Evolutionary conservation across 2,329 filamentous ascomycete genomes (phyloP), one percentile per base, ranked within the genome.

Genomic region (Balansia obtecta): DNA sequence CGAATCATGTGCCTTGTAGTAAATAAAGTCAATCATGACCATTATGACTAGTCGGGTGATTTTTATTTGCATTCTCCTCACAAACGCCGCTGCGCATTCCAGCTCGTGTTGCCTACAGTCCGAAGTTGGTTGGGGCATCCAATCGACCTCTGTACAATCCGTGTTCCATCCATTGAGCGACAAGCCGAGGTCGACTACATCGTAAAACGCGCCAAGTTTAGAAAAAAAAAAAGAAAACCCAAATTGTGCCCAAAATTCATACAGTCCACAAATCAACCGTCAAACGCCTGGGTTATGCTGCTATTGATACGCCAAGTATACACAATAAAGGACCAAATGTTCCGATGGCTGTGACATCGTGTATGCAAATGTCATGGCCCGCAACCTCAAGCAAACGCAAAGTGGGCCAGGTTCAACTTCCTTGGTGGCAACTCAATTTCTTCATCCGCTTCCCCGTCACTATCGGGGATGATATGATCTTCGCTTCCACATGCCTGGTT

Each of bases 391-490:
- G 56, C 54, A 46, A 64, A 78, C 51, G 71, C 57, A 60, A 77
- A 80, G 32, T 65, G 69, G 7, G 75, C 73, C 46, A 80, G 62
- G 52, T 79, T 64, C 22, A 78, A 59, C 40, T 66, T 69, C 46
- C 55, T 65, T 7, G 63, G 55, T 1, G 57, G 57, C 8, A 54
- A 54, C 3, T 63, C 62, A 2, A 60, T 55, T 34, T 72, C 69
- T 10, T 62, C 60, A 7, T 72, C 71, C 16, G 68, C 67, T 50
- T 75, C 74, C 16, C 57, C 71, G 52, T 75, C 73, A 53, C 75
- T 77, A 59, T 75, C 75, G 27, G 72, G 72, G 13, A 75, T 62
- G 53, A 81, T 71, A 50, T 77, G 69, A 51, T 82, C 78, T 58
- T 82, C 78, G 57, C 77, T 81, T 13, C 78, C 77, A 46, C 60